Percentiles rank a stretch among this genome's conserved stretches.
Conservation (phyloP, 2,329 filamentous ascomycete species). For the Aspergillus tamarii region DNA sequence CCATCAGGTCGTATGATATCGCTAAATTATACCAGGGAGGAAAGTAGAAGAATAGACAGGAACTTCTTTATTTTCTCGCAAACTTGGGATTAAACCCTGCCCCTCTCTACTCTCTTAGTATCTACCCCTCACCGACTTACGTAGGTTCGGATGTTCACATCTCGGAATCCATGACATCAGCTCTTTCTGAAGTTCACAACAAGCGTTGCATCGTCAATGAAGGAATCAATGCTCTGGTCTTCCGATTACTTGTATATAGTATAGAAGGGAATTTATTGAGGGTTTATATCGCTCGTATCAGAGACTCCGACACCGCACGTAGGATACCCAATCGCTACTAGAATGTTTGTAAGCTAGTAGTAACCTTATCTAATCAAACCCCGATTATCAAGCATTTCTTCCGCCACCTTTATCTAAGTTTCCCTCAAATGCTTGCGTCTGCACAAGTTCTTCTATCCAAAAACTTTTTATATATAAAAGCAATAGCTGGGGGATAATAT, state of each 20-base stretch:
- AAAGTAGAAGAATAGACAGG: too few species aligned
- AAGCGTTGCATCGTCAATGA: neutral
- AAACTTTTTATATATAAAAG: neutral
- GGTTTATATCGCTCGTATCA: slow-evolving; percentile 11
- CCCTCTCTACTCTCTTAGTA: neutral
- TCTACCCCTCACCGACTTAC: neutral
- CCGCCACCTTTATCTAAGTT: slow-evolving; percentile 27
- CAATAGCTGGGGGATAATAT: neutral
- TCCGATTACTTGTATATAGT: neutral
- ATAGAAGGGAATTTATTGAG: neutral
- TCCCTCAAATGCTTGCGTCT: neutral
- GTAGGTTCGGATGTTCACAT: neutral
- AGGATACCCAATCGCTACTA: slow-evolving; percentile 29
- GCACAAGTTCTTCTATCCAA: neutral
- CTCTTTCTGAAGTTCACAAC: neutral
- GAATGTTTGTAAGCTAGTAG: slow-evolving; percentile 33
- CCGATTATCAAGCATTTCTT: slow-evolving; percentile 37
- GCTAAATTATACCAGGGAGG: too few species aligned
- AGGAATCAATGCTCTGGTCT: neutral
- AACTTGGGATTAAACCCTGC: neutral
- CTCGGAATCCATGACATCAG: neutral
- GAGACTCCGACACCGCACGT: slow-evolving; percentile 26
- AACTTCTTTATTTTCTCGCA: neutral
- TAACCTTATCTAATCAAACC: slow-evolving; percentile 8
- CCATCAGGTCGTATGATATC: too few species aligned